phyloP scores from a whole-genome alignment of 768 basidiomycete genomes.

The Rhizopogon sp. region DNA sequence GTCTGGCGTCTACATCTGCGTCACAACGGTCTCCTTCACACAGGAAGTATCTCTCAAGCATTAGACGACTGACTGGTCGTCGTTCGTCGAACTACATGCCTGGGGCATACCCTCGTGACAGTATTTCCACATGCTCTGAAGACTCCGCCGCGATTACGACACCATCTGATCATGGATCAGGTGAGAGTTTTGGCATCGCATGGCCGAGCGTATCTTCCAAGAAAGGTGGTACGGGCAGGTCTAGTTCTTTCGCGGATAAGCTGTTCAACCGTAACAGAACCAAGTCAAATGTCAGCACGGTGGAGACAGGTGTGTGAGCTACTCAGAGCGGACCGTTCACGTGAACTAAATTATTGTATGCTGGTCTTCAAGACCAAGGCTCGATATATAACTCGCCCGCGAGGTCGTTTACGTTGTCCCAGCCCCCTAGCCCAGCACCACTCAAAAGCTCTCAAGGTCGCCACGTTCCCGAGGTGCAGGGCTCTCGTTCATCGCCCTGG shows the following conservation, averaged over 20 bases:
- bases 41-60: constrained; percentile 42
- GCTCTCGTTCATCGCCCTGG: constrained; percentile 40
- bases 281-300: constrained; percentile 45
- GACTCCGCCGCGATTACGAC: constrained; percentile 59
- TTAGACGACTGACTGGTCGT: constrained; percentile 39
- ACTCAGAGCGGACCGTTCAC: background rate
- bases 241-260: constrained; percentile 57
- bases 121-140: constrained; percentile 64
- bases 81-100: constrained; percentile 36
- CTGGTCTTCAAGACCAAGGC: constrained; percentile 15
- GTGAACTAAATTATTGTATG: background rate
- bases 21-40: constrained; percentile 48
- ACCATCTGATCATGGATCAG: constrained; percentile 43
- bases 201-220: constrained; percentile 52
- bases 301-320: constrained; percentile 36
- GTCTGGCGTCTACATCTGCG: constrained; percentile 33
- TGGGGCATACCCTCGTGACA: constrained; percentile 46
- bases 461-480: constrained; percentile 4
- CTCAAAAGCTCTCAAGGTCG: constrained; percentile 8
- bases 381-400: constrained; percentile 24
- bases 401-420: constrained; percentile 16
- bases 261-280: constrained; percentile 52
- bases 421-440: constrained; percentile 15
- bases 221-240: constrained; percentile 43
- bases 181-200: constrained; percentile 27